These are phyloP conservation scores for Rosa persica DNA, from an alignment of 306 rosid genomes.

Conservation along the genomic window DNA sequence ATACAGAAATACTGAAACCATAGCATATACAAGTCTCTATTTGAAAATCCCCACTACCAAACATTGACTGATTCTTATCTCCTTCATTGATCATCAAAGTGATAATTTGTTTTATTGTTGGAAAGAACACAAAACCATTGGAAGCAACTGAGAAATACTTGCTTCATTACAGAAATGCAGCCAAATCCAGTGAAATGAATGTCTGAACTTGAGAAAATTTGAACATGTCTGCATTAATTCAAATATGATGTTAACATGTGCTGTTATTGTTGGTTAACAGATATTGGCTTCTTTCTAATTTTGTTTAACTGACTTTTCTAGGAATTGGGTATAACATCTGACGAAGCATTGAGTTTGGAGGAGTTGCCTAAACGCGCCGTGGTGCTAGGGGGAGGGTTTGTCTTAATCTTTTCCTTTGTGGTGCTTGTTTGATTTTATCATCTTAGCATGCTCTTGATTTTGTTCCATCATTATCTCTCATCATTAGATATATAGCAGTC, in stretches of 20 bases:
- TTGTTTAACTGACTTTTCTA: slow-evolving; percentile 24
- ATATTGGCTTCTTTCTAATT: slow-evolving; percentile 4
- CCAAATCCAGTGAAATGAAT: neutral
- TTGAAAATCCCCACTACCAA: neutral
- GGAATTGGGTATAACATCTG: slow-evolving; percentile 94
- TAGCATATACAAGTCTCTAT: neutral
- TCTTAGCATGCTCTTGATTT: slow-evolving; percentile 18
- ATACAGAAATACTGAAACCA: neutral
- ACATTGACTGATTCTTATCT: neutral
- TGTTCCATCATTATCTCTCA: slow-evolving; percentile 8
- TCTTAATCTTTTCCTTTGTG: slow-evolving; percentile 23
- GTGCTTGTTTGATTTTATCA: slow-evolving; percentile 14
- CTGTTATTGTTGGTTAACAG: slow-evolving; percentile 7
- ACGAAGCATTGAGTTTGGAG: slow-evolving; percentile 96
- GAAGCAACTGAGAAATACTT: neutral
- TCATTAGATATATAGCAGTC: slow-evolving; percentile 81
- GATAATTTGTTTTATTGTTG: neutral
- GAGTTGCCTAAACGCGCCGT: slow-evolving; percentile 80
- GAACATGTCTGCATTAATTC: neutral
- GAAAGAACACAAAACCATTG: neutral
- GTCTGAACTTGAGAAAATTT: neutral
- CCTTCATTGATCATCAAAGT: neutral
- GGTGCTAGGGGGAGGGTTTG: slow-evolving; percentile 95
- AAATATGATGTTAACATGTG: slow-evolving; percentile 3
- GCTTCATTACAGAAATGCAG: neutral